Evolutionary conservation across 257 asterid species (phyloP), one percentile per base, ranked within the genome.

Genomic region (Nicotiana benthamiana): DNA sequence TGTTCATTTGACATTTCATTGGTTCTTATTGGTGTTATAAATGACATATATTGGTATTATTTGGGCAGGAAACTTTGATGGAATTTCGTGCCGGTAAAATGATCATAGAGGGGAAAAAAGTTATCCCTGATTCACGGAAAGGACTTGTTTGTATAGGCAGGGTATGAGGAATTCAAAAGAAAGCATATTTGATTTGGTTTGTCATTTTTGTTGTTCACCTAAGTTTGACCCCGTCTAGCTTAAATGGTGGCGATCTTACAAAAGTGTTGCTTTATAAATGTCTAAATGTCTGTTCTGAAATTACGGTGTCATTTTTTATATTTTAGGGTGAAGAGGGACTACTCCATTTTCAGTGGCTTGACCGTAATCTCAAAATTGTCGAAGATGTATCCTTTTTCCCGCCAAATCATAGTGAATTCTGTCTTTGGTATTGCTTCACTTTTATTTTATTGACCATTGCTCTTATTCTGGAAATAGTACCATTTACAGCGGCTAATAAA

Each of bases 21-120:
- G 22, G 16, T 16, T 40, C 68, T 64, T 30, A 74, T 30, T 34
- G 43, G 9, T 43, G 30, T 34, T 59, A 46, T 77, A 75, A 28
- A 61, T 84, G 78, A 76, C 54, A 51, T 8, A 51, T 6, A 32
- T 60, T 68, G 46, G 26, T 67, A 66, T 61, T 83, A 52, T 80
- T 77, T 87, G 76, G 63, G 76, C 89, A 96, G 99, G 94, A 90
- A 34, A 87, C 87, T 70, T 80, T 91, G 79, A 82, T 94, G 87
- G 97, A 94, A 85, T 96, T 96, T 80, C 97, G 97, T 66, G 98
- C 97, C n/a, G 99, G 99, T 66, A 96, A 90, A 90, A 94, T 96
- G 99, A 90, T 81, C 67, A 77, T 91, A 93, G 92, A 92, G 52
- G 97, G 98, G 86, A 86, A 89, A 75, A 88, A 90, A 30, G 99